A percentile compares a stretch with the other conserved stretches of the same genome.
phyloP scores from a whole-genome alignment of 352 stramenopile genomes.

The Phytophthora brassicae region DNA sequence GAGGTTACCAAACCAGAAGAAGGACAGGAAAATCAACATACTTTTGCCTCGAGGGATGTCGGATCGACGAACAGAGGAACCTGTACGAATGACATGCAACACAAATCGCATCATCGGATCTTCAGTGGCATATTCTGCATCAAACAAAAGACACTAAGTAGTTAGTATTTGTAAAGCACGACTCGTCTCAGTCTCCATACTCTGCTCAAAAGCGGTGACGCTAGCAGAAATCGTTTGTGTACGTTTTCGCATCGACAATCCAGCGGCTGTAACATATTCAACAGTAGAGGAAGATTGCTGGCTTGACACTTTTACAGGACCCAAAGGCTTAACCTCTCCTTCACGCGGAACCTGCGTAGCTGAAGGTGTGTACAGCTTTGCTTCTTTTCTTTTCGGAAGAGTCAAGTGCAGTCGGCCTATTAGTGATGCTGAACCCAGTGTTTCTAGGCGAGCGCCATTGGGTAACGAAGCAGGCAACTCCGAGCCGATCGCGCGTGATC shows the following conservation, averaged over 20 bases:
- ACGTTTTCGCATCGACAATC: background rate
- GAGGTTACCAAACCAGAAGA: background rate
- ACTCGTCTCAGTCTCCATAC: conserved; percentile 4
- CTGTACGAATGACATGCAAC: conserved; percentile 42
- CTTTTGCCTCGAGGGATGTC: conserved; percentile 44
- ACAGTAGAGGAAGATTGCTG: conserved; percentile 2
- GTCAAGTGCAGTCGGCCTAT: conserved; percentile 23
- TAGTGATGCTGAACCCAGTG: background rate
- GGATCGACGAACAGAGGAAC: conserved; percentile 23
- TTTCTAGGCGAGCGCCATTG: background rate
- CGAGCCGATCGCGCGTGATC: background rate
- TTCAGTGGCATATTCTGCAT: conserved; percentile 46
- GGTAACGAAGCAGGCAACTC: background rate
- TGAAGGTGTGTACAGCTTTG: conserved; percentile 22
- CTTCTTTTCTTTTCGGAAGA: conserved; percentile 13
- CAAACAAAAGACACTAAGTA: background rate
- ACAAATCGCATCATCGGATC: conserved; percentile 50
- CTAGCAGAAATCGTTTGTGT: background rate
- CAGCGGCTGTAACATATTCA: background rate
- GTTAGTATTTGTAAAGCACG: background rate
- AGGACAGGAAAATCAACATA: conserved; percentile 12
- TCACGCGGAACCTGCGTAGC: background rate
- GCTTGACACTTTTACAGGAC: background rate
- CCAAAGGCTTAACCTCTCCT: background rate
- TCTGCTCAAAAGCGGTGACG: conserved; percentile 22